Percentiles rank a stretch among this genome's conserved stretches.
Evolutionary conservation across 176 grass and related monocot species (phyloP).

Genomic region (Aegilops tauschii): DNA sequence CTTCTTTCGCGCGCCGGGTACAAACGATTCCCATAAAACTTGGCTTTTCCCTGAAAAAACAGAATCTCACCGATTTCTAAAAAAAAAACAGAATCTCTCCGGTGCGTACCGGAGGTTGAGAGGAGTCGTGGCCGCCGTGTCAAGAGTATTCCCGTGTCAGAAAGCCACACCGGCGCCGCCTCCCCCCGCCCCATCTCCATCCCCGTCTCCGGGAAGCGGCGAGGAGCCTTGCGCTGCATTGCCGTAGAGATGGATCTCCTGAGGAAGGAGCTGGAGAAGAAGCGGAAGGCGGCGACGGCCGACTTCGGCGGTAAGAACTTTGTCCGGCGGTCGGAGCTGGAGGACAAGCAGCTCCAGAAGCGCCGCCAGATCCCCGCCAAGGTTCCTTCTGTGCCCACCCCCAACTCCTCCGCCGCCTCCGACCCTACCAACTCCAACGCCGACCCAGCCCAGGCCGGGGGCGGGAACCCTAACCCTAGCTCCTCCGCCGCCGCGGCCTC

Average conservation of each 20-base stretch:
- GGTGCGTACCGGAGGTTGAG: neutral
- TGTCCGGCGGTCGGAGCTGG: conserved; percentile 85
- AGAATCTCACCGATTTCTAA: too few species aligned
- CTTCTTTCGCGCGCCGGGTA: too few species aligned
- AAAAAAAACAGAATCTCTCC: neutral
- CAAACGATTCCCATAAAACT: too few species aligned
- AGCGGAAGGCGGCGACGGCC: conserved; percentile 55
- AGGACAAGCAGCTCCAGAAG: conserved; percentile 86
- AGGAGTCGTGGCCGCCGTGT: neutral
- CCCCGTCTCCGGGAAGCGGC: neutral
- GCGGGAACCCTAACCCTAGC: conserved; percentile 39
- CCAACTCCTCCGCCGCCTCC: conserved; percentile 5
- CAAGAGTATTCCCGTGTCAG: neutral
- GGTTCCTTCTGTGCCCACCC: conserved; percentile 6
- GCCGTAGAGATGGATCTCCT: conserved; percentile 75
- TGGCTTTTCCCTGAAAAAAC: too few species aligned
- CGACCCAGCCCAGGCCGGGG: conserved; percentile 1
- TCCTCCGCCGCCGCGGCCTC: conserved; percentile 28
- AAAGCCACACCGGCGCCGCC: neutral
- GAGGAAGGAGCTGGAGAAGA: conserved; percentile 74
- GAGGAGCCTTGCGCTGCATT: neutral
- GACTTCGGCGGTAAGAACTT: conserved; percentile 82
- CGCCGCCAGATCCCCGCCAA: conserved; percentile 54
- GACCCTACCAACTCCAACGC: conserved; percentile 26
- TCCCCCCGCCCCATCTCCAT: neutral